These are phyloP conservation scores for Ceratonia siliqua DNA, from an alignment of 306 rosid genomes.

Conservation along the genomic window DNA sequence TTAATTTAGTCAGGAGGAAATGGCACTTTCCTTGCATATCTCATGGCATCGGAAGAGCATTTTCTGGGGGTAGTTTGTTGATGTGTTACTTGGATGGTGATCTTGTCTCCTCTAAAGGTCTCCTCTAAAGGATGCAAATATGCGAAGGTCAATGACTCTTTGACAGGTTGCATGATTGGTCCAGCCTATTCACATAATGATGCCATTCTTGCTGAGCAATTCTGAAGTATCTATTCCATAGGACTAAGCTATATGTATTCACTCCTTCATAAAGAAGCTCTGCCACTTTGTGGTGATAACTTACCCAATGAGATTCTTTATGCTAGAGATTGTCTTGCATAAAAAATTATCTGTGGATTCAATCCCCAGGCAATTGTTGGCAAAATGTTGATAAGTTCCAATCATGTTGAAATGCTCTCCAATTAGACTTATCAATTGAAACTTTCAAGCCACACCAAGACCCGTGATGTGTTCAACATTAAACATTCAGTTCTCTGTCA, in stretches of 20 bases:
- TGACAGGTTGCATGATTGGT: slow-evolving; percentile 83
- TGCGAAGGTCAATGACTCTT: slow-evolving; percentile 79
- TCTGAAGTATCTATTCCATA: slow-evolving; percentile 79
- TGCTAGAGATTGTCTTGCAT: no score
- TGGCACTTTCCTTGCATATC: slow-evolving; percentile 97
- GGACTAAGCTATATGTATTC: slow-evolving; percentile 99
- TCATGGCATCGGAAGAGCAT: slow-evolving; percentile 97
- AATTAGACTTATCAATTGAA: no score
- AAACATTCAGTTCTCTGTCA: no score
- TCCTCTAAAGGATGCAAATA: slow-evolving; percentile 96
- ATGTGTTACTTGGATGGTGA: slow-evolving; percentile 87
- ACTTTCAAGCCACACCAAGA: no score
- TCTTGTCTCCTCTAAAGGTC: slow-evolving; percentile 91
- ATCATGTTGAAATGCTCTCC: no score
- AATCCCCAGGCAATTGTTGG: no score
- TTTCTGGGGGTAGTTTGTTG: slow-evolving; percentile 94
- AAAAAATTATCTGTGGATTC: no score
- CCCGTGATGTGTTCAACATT: no score
- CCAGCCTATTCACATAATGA: slow-evolving; percentile 86
- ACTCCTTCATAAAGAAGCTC: slow-evolving; percentile 85
- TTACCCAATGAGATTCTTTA: no score
- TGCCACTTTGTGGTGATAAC: slow-evolving; percentile 64
- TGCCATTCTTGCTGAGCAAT: slow-evolving; percentile 87
- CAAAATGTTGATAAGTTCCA: no score
- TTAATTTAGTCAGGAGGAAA: slow-evolving; percentile 68